Evolutionary conservation across 2,329 filamentous ascomycete genomes (phyloP), one percentile per base, ranked within the genome.

Genomic region (Colletotrichum tanaceti): DNA sequence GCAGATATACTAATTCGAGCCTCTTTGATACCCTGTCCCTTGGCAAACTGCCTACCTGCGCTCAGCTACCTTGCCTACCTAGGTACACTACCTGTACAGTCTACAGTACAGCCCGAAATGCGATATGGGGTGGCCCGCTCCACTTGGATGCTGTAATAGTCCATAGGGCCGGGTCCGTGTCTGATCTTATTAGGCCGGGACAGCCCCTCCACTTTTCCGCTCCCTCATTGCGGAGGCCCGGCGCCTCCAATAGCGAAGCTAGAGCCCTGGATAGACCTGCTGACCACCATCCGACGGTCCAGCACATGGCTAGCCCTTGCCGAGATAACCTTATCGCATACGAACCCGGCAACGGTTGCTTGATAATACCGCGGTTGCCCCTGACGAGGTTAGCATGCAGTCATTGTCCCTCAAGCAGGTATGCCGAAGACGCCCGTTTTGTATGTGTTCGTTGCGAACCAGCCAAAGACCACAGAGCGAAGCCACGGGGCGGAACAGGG

Each of bases 321-420:
- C 46, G 54, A 59, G 49, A 60, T 39, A 60, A 65, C 62, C 55
- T 65, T 46, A 60, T 60, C 38, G 32, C 5, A 41, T 38, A 11
- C 32, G 10, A 18, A 32, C 44, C 41, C 46, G 46, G 44, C 32
- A 50, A 46, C 35, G 24, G 14, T 39, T 39, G 58, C 20, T 50
- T 38, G 46, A 32, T n/a, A 14, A 32, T n/a, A 14, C 24, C 16
- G 28, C 28, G 46, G 7, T 22, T n/a, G 46, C 20, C 43, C 58
- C 38, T 41, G 58, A 32, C 7, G 35, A 58, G 41, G 52, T 32
- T n/a, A 22, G 38, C 54, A 18, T 16, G 35, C 20, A n/a, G 47
- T 28, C 46, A 41, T 18, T 16, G 18, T 7, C 41, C 35, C 38
- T 53, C 50, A 5, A 38, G 3, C 10, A 35, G 50, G 50, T 53